These are phyloP conservation scores for Colletotrichum incanum DNA, from an alignment of 2,329 filamentous ascomycete genomes.

Conservation along the genomic window DNA sequence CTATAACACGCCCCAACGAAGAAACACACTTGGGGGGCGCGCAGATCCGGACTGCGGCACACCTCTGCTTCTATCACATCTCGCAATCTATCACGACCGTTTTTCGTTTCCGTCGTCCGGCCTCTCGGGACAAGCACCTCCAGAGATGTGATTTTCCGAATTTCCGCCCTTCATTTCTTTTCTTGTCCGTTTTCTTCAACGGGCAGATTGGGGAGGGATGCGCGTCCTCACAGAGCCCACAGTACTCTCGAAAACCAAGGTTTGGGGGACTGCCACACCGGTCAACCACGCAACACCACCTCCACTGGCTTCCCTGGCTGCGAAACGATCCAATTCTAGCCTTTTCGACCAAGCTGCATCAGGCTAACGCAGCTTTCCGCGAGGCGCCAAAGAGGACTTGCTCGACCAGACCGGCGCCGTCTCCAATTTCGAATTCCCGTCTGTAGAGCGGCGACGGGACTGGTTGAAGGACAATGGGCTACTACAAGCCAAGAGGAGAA, in stretches of 20 bases:
- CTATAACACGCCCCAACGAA: conserved; percentile 16
- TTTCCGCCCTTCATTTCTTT: neutral
- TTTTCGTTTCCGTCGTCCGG: neutral
- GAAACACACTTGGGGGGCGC: neutral
- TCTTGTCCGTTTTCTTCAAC: neutral
- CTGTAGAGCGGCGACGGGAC: neutral
- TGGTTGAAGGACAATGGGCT: neutral
- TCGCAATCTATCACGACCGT: conserved; percentile 10
- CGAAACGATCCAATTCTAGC: neutral
- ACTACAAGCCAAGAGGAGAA: neutral
- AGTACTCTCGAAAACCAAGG: neutral
- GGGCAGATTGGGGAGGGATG: neutral
- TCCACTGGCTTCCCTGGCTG: neutral
- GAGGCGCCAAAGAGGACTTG: conserved; percentile 1
- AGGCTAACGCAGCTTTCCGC: conserved; percentile 31
- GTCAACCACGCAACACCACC: neutral
- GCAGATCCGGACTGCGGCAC: conserved; percentile 21
- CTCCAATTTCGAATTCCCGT: neutral
- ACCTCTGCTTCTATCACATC: conserved; percentile 12
- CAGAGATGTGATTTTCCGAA: conserved; percentile 4
- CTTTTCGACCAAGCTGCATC: conserved; percentile 13
- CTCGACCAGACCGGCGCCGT: neutral
- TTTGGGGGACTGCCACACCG: neutral
- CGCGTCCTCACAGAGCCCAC: neutral
- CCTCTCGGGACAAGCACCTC: conserved; percentile 8